Base-by-base conservation (phyloP, 352 stramenopile genomes). In the Phytophthora boehmeriae region DNA sequence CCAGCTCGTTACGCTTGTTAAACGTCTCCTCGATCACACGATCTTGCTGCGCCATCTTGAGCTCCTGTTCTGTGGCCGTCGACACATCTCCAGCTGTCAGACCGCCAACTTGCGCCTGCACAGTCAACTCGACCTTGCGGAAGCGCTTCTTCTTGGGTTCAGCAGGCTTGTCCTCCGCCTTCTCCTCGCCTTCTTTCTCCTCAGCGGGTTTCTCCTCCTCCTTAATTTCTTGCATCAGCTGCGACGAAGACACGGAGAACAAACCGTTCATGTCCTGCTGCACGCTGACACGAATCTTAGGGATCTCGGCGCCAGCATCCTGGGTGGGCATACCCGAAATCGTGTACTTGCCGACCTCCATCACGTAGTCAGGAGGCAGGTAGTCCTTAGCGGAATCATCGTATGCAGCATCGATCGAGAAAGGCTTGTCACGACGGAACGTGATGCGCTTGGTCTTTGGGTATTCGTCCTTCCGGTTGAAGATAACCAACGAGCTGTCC, bases 1-100 rank as follows among this genome's bases (percentile, higher is more conserved):
- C 98, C 27, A 99, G 85, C 71, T 99, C 97, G 76, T 99, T 99
- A 62, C 97, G 88, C 82, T 98, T 99, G 83, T 99, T 98, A 52
- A 96, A 89, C 22, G 97, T 99, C 77, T 99, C 97, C 44, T 92
- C 76, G 17, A 99, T 96, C 32, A 99, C 78, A 55, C 95, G 91
- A 74, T 99, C 97, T 73, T 97, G 84, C 74, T 98, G 92, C 17
- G 96, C 88, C 96, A 99, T 99, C 43, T 89, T 83, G 13, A 98
- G 86, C 80, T 99, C 97, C 54, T 92, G 80, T 73, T 98, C 93
- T 32, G 86, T 88, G 28, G 84, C 82, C 2, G 75, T 68, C 22
- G 50, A 59, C 52, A 95, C 83, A 19, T 97, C 83, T 25, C 69
- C 44, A 4, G 50, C 25, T 44, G 80, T 78, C 25, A 96, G 66